Conservation (phyloP, 1,139 yeast genomes). For the Pichia kudriavzevii region DNA sequence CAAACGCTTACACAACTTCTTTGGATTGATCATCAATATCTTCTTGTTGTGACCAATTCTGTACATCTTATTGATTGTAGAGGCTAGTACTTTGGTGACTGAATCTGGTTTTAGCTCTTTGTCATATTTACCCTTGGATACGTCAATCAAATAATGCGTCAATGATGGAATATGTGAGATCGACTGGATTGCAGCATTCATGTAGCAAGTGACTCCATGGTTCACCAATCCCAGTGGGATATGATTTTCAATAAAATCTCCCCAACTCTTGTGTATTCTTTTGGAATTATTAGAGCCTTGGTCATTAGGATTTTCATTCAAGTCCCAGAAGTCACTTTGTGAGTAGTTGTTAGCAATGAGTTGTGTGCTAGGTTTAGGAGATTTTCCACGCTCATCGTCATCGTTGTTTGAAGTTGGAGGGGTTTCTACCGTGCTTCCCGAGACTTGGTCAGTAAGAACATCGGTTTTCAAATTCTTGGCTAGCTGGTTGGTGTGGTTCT, state of each 20-base stretch:
- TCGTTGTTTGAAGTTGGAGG: conserved; percentile 45
- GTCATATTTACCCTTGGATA: conserved; percentile 44
- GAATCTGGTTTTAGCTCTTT: conserved; percentile 44
- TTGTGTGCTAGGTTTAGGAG: conserved; percentile 11
- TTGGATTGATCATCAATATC: conserved; percentile 56
- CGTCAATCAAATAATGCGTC: conserved; percentile 71
- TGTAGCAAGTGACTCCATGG: conserved; percentile 94
- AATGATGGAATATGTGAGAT: conserved; percentile 86
- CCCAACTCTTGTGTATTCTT: conserved; percentile 58
- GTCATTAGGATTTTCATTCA: conserved; percentile 46
- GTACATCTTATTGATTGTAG: conserved; percentile 64
- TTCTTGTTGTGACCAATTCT: conserved; percentile 32
- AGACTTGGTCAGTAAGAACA: conserved; percentile 14
- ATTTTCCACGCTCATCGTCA: conserved; percentile 15
- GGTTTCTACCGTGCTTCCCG: conserved; percentile 20
- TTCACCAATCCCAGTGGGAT: conserved; percentile 74
- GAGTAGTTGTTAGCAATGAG: conserved; percentile 16
- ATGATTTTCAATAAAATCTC: conserved; percentile 34
- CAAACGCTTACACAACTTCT: conserved; percentile 60
- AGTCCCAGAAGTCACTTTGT: conserved; percentile 36
- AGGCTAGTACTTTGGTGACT: conserved; percentile 69
- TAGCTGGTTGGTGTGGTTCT: conserved; percentile 16
- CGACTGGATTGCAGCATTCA: conserved; percentile 91
- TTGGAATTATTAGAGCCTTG: conserved; percentile 52
- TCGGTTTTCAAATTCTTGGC: conserved; percentile 29